Base-by-base conservation (phyloP, 2,329 filamentous ascomycete species). In the Emergomyces africanus region DNA sequence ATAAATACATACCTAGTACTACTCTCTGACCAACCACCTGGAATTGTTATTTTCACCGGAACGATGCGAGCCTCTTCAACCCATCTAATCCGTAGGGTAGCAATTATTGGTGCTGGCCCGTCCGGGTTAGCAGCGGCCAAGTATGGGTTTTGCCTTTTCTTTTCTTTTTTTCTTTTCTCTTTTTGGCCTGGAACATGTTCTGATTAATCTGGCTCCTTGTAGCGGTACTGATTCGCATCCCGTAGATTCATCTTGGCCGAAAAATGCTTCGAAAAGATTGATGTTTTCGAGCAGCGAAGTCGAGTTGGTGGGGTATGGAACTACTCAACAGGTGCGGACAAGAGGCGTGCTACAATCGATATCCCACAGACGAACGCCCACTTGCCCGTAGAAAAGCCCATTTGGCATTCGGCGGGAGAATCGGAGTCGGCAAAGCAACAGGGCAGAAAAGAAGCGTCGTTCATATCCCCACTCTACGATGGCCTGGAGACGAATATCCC, bases 401-500 rank as follows among this genome's bases (percentile, higher is more conserved):
- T 84, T 60, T 82, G 78, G 75, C 61, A 66, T 59, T 68, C 71
- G 18, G 63, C 60, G 20, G 23, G 20, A 56, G 25, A 33, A 1
- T 28, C 53, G 3, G 12, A 28, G 4, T 53, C n/a, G 23, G 37
- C 39, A n/a, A 15, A 50, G 15, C 12, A 39, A 10, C 35, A 64
- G 2, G 60, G 64, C 23, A 30, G 30, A 30, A 62, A 62, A 9
- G 68, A 80, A 0, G 81, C 86, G 5, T 71, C 84, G 2, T 95
- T 92, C 67, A 78, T 89, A n/a, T 89, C 88, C 20, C 88, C 91
- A 2, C 83, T 96, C 73, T 96, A 96, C 71, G 83, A 90, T 54
- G 75, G 80, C 28, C 77, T 96, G 18, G 86, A 96, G 67, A 90
- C 91, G 25, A 97, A 97, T 70, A 90, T 96, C 54, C 88, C 90